Evolutionary conservation across 768 basidiomycete species (phyloP), one percentile per base, ranked within the genome.

Genomic region (Psilocybe cubensis): DNA sequence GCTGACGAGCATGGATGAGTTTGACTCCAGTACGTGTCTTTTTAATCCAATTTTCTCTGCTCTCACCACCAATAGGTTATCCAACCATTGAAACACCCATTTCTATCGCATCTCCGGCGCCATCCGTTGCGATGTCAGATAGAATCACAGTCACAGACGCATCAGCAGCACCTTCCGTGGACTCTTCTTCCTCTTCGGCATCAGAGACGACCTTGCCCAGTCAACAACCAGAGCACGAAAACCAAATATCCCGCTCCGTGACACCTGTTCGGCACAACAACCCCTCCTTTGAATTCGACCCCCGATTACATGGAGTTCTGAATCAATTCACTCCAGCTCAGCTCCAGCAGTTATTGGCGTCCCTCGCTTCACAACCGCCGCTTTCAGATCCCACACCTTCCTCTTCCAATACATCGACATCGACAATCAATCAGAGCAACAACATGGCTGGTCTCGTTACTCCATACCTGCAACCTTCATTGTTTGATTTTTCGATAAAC

Each of bases 331-430:
- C 82, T 0, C 84, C 85, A 0, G 63, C 68, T 1, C 84, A 88
- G 63, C 76, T 89, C 50, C 86, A 88, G 58, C 80, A 83, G 52
- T 71, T 89, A 7, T 71, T 87, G 17, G 72, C 76, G 0, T 76
- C 80, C 0, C 73, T 86, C 23, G 68, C 70, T 8, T 56, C 73
- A 10, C 75, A 78, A 20, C 63, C 70, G 4, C 45, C 20, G 11
- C 27, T 73, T 33, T 25, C 61, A 11, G 77, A 77, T 62, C 68
- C 58, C 50, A 67, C 55, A 11, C 14, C 47, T 48, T 31, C 68
- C 0, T 56, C 68, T 11, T 42, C 59, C 14, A 42, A 62, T 57
- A 62, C 56, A 17, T n/a, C n/a, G n/a, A n/a, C 60, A 10, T 40
- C 60, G 3, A 60, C 67, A 10, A 54, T 66, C 51, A 66, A 67